Percentiles rank a stretch among this genome's conserved stretches.
Evolutionary conservation across 1,139 yeast genomes (phyloP).

Genomic region (Geotrichum reessii): DNA sequence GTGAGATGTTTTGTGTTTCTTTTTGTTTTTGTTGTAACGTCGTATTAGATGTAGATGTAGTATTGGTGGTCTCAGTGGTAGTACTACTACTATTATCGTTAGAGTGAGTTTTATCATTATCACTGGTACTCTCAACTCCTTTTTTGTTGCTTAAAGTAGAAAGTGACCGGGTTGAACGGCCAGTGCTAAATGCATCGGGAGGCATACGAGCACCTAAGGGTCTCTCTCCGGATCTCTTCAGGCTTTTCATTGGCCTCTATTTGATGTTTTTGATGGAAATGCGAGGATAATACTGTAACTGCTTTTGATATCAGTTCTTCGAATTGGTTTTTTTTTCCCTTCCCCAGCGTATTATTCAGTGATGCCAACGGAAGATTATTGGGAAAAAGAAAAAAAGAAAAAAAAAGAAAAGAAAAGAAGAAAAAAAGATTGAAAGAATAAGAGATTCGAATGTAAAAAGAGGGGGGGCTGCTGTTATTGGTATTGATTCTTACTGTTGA

Average conservation of each 20-base stretch:
- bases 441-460: not conserved
- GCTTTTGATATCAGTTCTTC: not conserved
- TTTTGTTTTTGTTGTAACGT: not conserved
- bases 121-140: not conserved
- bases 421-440: not conserved
- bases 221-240: slow-evolving; percentile 8
- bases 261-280: not conserved
- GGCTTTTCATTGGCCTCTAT: slow-evolving; percentile 1
- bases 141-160: not conserved
- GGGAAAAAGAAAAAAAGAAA: not conserved
- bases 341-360: not conserved
- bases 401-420: not conserved
- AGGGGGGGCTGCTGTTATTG: not conserved
- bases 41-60: not conserved
- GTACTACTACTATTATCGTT: not conserved
- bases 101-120: not conserved
- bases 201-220: slow-evolving; percentile 12
- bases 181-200: slow-evolving; percentile 1
- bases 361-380: not conserved
- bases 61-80: not conserved
- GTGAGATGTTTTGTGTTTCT: not conserved
- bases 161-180: not conserved
- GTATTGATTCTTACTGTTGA: not conserved
- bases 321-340: no score
- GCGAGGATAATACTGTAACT: not conserved